Percentiles rank a stretch among this genome's conserved stretches.
These are phyloP conservation scores for Trametes meyenii DNA, from an alignment of 768 basidiomycete species.

Conservation along the genomic window DNA sequence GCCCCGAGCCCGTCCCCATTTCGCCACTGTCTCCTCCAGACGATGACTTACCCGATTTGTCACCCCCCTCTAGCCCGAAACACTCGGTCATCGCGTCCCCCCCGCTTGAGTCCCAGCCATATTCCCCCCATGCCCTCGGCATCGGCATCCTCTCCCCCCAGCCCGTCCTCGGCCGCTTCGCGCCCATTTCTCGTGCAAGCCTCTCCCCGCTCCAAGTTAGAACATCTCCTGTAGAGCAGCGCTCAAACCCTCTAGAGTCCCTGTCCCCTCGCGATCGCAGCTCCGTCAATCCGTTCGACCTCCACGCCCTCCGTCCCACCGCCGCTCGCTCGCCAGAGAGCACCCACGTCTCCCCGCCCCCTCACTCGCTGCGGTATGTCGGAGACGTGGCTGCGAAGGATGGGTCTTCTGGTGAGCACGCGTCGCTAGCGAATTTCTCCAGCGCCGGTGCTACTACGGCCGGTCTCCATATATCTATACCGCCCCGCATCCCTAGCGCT, in stretches of 20 bases:
- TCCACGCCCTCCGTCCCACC: slow-evolving; percentile 1
- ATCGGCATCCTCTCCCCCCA: slow-evolving; percentile 31
- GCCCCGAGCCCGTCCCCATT: slow-evolving; percentile 13
- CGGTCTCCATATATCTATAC: slow-evolving; percentile 27
- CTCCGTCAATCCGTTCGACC: slow-evolving; percentile 12
- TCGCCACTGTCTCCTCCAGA: slow-evolving; percentile 11
- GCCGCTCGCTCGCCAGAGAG: slow-evolving; percentile 10
- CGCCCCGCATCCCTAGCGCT: slow-evolving; percentile 24
- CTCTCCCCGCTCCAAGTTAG: slow-evolving; percentile 20
- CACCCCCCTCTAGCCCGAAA: slow-evolving; percentile 18
- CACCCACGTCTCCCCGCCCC: slow-evolving; percentile 13
- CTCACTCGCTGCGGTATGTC: slow-evolving; percentile 17
- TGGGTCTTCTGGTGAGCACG: slow-evolving; percentile 15
- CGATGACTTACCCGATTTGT: slow-evolving; percentile 13
- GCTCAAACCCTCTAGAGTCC: slow-evolving; percentile 23
- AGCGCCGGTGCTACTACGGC: slow-evolving; percentile 12
- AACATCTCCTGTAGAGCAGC: slow-evolving; percentile 23
- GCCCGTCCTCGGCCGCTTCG: slow-evolving; percentile 28
- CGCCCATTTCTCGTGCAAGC: slow-evolving; percentile 23
- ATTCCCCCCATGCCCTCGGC: slow-evolving; percentile 30
- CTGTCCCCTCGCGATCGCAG: slow-evolving; percentile 12
- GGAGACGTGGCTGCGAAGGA: slow-evolving; percentile 17
- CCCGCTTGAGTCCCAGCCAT: slow-evolving; percentile 24
- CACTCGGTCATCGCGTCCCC: slow-evolving; percentile 18
- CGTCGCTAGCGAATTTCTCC: slow-evolving; percentile 13